phyloP scores from a whole-genome alignment of 208 protist genomes.

The Trypanosoma scelopori region DNA sequence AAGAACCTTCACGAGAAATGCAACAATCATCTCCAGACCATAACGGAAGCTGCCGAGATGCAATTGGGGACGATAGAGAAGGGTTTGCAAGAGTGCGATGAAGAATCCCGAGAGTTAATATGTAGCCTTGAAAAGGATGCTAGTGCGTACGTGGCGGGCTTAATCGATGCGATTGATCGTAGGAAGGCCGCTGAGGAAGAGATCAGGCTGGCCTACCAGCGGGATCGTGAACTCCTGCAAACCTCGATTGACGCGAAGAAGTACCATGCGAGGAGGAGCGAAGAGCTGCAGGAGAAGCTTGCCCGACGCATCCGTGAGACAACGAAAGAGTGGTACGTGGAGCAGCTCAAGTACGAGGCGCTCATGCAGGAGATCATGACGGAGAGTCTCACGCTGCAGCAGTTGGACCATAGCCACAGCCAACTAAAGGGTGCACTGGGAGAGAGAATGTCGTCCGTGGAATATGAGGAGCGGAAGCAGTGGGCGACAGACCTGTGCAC shows the following conservation, averaged over 20 bases:
- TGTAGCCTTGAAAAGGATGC: slow-evolving; percentile 39
- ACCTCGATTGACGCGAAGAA: slow-evolving; percentile 36
- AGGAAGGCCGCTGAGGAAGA: slow-evolving; percentile 18
- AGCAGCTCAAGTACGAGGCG: slow-evolving; percentile 72
- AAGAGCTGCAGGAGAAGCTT: slow-evolving; percentile 60
- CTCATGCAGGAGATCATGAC: slow-evolving; percentile 54
- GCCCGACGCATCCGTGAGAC: slow-evolving; percentile 73
- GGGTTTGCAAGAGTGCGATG: slow-evolving; percentile 33
- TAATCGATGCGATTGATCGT: not conserved
- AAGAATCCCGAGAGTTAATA: slow-evolving; percentile 23
- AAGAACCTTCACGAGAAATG: slow-evolving; percentile 31
- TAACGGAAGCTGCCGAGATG: slow-evolving; percentile 16
- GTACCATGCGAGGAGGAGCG: slow-evolving; percentile 41
- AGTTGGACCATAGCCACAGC: slow-evolving; percentile 58
- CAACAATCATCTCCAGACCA: slow-evolving; percentile 5
- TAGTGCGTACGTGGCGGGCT: slow-evolving; percentile 22
- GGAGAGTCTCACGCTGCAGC: slow-evolving; percentile 47
- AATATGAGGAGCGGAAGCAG: slow-evolving; percentile 27
- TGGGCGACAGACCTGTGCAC: slow-evolving; percentile 29
- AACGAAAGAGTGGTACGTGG: slow-evolving; percentile 66
- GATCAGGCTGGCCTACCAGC: slow-evolving; percentile 15
- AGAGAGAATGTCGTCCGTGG: slow-evolving; percentile 26
- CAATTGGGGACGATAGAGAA: slow-evolving; percentile 23
- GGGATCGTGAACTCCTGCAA: slow-evolving; percentile 28
- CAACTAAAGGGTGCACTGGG: slow-evolving; percentile 47